A percentile compares a stretch with the other conserved stretches of the same genome.
Conservation (phyloP, 2,329 filamentous ascomycete genomes). For the Colletotrichum sp. region DNA sequence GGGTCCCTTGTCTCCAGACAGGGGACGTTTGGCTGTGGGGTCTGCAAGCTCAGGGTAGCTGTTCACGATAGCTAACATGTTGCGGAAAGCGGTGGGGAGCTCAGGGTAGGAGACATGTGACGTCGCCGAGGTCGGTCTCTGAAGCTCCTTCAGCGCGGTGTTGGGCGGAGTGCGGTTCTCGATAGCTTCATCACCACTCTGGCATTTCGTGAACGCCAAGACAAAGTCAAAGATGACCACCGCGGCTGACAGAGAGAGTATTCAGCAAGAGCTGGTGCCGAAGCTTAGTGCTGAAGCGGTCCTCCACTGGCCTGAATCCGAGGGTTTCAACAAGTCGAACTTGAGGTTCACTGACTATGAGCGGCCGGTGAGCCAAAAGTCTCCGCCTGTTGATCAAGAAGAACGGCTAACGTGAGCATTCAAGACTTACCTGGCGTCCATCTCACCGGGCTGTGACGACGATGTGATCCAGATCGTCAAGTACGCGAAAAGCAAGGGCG, state of each 20-base stretch:
- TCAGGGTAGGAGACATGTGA: not conserved
- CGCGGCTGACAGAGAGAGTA: not conserved
- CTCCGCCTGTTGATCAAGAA: fast-evolving
- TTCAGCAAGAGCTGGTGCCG: not conserved
- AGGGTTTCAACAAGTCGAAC: not conserved
- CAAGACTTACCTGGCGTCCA: not conserved
- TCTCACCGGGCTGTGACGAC: not conserved
- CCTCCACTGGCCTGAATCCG: not conserved
- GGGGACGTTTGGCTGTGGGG: not conserved
- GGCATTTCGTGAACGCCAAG: not conserved
- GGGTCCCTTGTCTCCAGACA: not conserved
- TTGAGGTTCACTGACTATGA: constrained; percentile 13
- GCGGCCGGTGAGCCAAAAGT: not conserved
- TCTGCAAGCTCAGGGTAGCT: not conserved
- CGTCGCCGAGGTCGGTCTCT: not conserved
- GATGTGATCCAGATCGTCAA: constrained; percentile 10
- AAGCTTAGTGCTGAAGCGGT: not conserved
- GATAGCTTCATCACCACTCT: not conserved
- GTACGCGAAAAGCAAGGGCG: constrained; percentile 3
- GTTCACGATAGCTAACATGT: not conserved
- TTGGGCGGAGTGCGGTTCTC: not conserved
- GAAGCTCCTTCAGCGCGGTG: not conserved
- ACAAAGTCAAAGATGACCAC: not conserved
- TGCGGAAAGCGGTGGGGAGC: not conserved
- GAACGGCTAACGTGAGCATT: not conserved